Base-by-base conservation (phyloP, 352 stramenopile genomes). In the Hyaloperonospora arabidopsidis region DNA sequence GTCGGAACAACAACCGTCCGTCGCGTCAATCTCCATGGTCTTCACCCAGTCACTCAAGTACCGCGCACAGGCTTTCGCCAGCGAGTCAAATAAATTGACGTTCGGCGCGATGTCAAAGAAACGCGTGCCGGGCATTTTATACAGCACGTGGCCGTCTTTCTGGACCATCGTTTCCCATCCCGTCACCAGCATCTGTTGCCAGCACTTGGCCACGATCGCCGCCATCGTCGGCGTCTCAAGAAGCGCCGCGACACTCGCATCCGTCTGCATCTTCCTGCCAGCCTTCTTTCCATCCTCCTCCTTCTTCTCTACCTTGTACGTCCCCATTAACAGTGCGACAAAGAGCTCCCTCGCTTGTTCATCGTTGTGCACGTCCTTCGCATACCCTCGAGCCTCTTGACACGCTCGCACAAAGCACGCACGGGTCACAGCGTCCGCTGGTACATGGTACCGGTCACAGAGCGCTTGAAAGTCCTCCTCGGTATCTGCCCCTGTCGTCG, bases 61-160 rank as follows among this genome's bases (percentile, higher is more conserved):
- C 36, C 70, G 61, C 23, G 53, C 52, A 28, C 71, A 87, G 5
- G 84, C 81, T 35, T 75, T 77, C 36, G 72, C 68, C 11, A 88
- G 61, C n/a, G 70, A 71, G 47, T 89, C 75, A 19, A 92, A 89
- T n/a, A 93, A 68, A 23, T 78, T 91, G 44, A 84, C 69, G 45
- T 88, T 86, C 6, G 82, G 81, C 2, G 68, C 54, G 32, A 90
- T 79, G 28, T 86, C 69, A 22, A 84, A 78, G 54, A 91, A 93
- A 47, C 60, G 70, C 1, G 74, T 70, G 35, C 66, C 75, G 0
- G 84, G 81, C 67, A 84, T 86, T 28, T 74, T 82, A 67, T 84
- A 89, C n/a, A 86, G 49, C 41, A 78, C 55, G 18, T 68, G 43
- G 11, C 79, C 76, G 45, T 84, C 52, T 6, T 52, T 61, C 45